phyloP scores from a whole-genome alignment of 805 yeast species.

The Candida glaebosa region DNA sequence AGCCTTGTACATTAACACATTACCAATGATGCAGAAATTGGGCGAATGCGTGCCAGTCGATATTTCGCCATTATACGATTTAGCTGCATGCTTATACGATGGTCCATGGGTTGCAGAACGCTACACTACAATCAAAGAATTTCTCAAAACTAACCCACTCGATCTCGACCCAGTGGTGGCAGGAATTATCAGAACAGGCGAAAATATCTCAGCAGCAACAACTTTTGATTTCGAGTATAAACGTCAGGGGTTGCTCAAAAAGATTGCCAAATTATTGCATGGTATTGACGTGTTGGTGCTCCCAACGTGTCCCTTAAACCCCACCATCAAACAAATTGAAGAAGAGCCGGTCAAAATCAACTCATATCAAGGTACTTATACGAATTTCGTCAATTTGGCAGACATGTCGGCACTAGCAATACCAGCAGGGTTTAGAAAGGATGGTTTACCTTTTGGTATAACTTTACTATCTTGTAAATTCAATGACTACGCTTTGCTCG shows the following conservation, averaged over 20 bases:
- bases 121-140: constrained; percentile 75
- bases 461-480: constrained; percentile 79
- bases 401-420: constrained; percentile 89
- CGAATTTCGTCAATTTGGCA: constrained; percentile 92
- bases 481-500: constrained; percentile 85
- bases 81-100: constrained; percentile 87
- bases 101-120: constrained; percentile 99
- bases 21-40: constrained; percentile 36
- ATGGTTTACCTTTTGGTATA: constrained; percentile 88
- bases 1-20: constrained; percentile 58
- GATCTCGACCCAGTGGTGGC: constrained; percentile 83
- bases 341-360: constrained; percentile 79
- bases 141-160: constrained; percentile 69
- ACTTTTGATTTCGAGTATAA: constrained; percentile 83
- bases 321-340: constrained; percentile 69
- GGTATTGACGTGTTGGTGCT: constrained; percentile 75
- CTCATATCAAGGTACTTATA: constrained; percentile 96
- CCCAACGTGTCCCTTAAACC: constrained; percentile 93
- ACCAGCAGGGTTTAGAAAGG: constrained; percentile 81
- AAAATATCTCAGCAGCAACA: constrained; percentile 73
- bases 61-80: constrained; percentile 70
- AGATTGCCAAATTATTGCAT: constrained; percentile 50
- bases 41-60: constrained; percentile 58
- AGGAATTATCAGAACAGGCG: constrained; percentile 74
- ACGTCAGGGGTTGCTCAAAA: constrained; percentile 74